These are phyloP conservation scores for Ophiognomonia clavigignenti-juglandacearum DNA, from an alignment of 2,329 filamentous ascomycete species.

Conservation along the genomic window DNA sequence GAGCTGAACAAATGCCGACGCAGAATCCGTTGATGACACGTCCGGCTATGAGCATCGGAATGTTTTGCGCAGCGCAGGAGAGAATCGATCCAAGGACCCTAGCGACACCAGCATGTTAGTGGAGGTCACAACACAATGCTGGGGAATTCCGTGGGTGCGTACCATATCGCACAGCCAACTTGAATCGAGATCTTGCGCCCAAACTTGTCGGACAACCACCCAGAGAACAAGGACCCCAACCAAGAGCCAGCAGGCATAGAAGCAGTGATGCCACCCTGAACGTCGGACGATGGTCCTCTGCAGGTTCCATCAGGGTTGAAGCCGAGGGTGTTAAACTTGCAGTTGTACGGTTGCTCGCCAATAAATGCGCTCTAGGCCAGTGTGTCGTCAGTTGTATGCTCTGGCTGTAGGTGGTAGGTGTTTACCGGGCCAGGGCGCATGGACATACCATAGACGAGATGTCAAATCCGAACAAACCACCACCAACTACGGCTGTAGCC, in stretches of 20 bases:
- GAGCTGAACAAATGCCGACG: constrained; percentile 62
- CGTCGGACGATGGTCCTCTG: constrained; percentile 43
- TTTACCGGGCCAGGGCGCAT: too few species aligned
- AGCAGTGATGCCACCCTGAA: constrained; percentile 62
- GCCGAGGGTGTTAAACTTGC: constrained; percentile 36
- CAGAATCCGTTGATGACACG: constrained; percentile 59
- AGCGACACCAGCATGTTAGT: too few species aligned
- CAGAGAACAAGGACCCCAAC: constrained; percentile 57
- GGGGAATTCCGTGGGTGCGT: constrained; percentile 25
- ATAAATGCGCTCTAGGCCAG: too few species aligned
- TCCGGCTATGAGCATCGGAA: constrained; percentile 49
- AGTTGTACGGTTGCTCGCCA: constrained; percentile 35
- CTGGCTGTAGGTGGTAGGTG: too few species aligned
- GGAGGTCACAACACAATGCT: too few species aligned
- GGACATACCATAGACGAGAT: constrained; percentile 38
- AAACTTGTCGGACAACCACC: constrained; percentile 51
- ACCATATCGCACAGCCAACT: constrained; percentile 47
- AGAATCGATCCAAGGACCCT: too few species aligned
- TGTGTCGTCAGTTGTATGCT: too few species aligned
- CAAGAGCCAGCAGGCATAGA: constrained; percentile 69
- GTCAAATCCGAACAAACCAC: constrained; percentile 10
- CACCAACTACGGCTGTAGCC: constrained; percentile 36
- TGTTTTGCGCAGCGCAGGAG: constrained; percentile 44
- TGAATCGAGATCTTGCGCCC: constrained; percentile 45
- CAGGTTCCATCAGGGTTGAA: constrained; percentile 34